Conservation (phyloP, 2,329 filamentous ascomycete genomes). For the Penicillium verrucosum region DNA sequence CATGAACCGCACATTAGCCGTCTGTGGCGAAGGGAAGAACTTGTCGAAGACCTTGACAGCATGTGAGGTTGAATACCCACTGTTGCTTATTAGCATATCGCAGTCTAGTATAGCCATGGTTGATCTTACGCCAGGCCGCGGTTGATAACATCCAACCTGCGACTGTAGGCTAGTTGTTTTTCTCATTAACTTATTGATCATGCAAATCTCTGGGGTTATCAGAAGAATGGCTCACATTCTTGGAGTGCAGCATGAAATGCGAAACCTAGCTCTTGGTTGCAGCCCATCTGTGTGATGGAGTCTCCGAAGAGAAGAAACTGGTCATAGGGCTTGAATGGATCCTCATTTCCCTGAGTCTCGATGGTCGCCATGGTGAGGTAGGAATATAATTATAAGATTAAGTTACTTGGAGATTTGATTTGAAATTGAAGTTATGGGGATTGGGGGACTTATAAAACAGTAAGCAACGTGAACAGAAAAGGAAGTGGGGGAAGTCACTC, state of each 20-base stretch:
- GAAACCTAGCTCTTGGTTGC: slow-evolving; percentile 63
- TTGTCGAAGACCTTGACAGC: slow-evolving; percentile 65
- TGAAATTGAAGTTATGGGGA: background rate
- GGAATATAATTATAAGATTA: background rate
- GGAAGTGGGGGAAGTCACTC: slow-evolving; percentile 6
- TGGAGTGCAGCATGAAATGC: slow-evolving; percentile 71
- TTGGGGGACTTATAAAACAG: background rate
- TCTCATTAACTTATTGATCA: slow-evolving; percentile 9
- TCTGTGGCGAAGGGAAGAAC: slow-evolving; percentile 65
- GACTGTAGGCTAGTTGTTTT: slow-evolving; percentile 61
- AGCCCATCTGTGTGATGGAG: slow-evolving; percentile 73
- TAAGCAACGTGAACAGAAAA: background rate
- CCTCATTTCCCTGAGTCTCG: background rate
- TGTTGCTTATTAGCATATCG: slow-evolving; percentile 24
- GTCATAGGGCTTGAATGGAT: slow-evolving; percentile 52
- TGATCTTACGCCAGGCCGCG: slow-evolving; percentile 65
- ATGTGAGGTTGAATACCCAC: slow-evolving; percentile 79
- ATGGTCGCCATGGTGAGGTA: background rate
- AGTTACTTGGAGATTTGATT: background rate
- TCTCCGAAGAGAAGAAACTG: slow-evolving; percentile 86
- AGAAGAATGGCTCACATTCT: slow-evolving; percentile 51
- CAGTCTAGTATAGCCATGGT: slow-evolving; percentile 1
- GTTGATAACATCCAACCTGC: slow-evolving; percentile 82
- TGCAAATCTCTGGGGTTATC: background rate
- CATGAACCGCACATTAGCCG: slow-evolving; percentile 47